These are phyloP conservation scores for Pezicula carpinea DNA, from an alignment of 2,329 filamentous ascomycete genomes.

Conservation along the genomic window DNA sequence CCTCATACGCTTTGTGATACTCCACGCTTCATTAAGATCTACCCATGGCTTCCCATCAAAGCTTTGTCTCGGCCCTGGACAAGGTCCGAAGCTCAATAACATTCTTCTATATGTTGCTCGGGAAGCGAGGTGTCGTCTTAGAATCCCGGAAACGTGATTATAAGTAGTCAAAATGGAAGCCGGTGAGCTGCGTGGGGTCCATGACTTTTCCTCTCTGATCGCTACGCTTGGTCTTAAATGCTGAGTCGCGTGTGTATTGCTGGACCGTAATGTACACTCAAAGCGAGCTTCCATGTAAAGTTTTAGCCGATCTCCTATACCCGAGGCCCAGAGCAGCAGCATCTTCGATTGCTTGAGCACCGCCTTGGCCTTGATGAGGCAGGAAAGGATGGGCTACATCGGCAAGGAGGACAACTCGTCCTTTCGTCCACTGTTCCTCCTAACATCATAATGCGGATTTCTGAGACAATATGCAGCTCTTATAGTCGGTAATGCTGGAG, in stretches of 20 bases:
- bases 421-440: conserved; percentile 55
- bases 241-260: conserved; percentile 44
- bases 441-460: conserved; percentile 42
- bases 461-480: conserved; percentile 29
- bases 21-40: conserved; percentile 11
- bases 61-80: conserved; percentile 21
- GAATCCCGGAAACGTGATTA: conserved; percentile 39
- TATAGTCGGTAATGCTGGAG: conserved; percentile 40
- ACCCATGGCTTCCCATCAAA: conserved; percentile 34
- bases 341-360: conserved; percentile 62
- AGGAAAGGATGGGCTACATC: conserved; percentile 67
- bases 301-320: conserved; percentile 50
- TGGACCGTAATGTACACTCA: conserved; percentile 54
- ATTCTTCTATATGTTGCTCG: conserved; percentile 40
- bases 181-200: conserved; percentile 38
- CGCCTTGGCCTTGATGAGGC: conserved; percentile 60
- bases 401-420: conserved; percentile 52
- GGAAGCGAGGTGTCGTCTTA: conserved; percentile 37
- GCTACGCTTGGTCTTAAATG: conserved; percentile 6
- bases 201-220: conserved; percentile 11
- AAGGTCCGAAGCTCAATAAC: conserved; percentile 33
- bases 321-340: conserved; percentile 48
- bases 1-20: conserved; percentile 32
- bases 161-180: conserved; percentile 45
- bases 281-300: conserved; percentile 56